phyloP scores from a whole-genome alignment of 805 yeast species.

The Candida andamanensis region DNA sequence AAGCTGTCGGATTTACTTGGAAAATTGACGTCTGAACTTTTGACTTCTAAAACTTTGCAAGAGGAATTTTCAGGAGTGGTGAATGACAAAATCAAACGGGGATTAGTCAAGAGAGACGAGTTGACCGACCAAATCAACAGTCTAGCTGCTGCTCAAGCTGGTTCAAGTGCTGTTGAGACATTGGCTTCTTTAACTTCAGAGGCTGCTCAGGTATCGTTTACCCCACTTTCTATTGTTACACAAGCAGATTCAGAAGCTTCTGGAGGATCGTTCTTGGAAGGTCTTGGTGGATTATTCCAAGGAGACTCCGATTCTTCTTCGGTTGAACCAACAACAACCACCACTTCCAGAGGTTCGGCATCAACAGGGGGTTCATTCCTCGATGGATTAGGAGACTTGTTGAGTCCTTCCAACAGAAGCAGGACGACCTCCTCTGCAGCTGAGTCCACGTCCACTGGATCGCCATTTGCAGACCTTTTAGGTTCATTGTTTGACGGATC shows the following conservation, averaged over 20 bases:
- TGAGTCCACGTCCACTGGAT: conserved; percentile 10
- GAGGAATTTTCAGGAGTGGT: conserved; percentile 12
- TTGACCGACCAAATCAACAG: neutral
- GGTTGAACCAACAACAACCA: conserved; percentile 1
- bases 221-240: conserved; percentile 1
- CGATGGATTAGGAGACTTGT: conserved; percentile 13
- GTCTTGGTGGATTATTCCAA: conserved; percentile 11
- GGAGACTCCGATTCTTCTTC: conserved; percentile 8
- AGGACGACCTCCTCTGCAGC: conserved; percentile 8
- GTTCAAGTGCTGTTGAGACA: conserved; percentile 1
- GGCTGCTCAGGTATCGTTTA: conserved; percentile 1
- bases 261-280: conserved; percentile 10
- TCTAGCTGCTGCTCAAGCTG: conserved; percentile 2
- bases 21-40: conserved; percentile 7
- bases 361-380: conserved; percentile 3
- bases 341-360: neutral
- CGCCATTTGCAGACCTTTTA: conserved; percentile 8
- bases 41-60: conserved; percentile 11
- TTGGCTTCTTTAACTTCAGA: neutral
- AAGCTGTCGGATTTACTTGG: conserved; percentile 22
- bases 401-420: conserved; percentile 3
- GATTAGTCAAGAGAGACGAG: conserved; percentile 6
- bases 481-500: conserved; percentile 8
- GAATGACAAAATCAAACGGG: conserved; percentile 12
- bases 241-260: conserved; percentile 3